Evolutionary conservation across 2,329 filamentous ascomycete genomes (phyloP).

Genomic region (Curvularia sp.): DNA sequence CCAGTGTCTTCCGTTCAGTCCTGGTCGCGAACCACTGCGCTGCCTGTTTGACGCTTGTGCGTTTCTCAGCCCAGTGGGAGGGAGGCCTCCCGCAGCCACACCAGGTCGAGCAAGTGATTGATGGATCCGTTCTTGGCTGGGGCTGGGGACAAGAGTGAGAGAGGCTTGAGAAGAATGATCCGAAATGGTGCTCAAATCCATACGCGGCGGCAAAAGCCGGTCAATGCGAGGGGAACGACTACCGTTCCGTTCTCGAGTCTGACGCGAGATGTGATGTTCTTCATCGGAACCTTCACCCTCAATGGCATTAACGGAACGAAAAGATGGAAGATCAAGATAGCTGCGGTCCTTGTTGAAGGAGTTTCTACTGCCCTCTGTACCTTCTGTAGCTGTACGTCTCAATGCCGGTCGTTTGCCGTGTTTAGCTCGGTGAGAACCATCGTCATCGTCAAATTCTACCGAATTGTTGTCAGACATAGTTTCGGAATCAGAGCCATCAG

Average conservation of each 20-base stretch:
- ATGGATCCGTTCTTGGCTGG: slow-evolving; percentile 40
- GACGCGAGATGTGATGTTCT: slow-evolving; percentile 53
- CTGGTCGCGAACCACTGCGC: slow-evolving; percentile 45
- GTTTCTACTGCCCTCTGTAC: slow-evolving; percentile 30
- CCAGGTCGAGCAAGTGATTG: slow-evolving; percentile 45
- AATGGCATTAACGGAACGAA: slow-evolving; percentile 40
- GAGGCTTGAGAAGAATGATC: slow-evolving; percentile 30
- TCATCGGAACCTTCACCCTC: slow-evolving; percentile 31
- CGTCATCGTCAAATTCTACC: slow-evolving; percentile 40
- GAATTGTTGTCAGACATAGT: slow-evolving; percentile 57
- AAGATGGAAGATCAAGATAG: slow-evolving; percentile 48
- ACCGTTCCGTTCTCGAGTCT: slow-evolving; percentile 48
- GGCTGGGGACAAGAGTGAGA: slow-evolving; percentile 33
- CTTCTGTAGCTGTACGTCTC: slow-evolving; percentile 42
- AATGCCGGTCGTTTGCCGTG: slow-evolving; percentile 33
- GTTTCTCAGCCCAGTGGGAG: slow-evolving; percentile 41
- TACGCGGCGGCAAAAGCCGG: slow-evolving; percentile 58
- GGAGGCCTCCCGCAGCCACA: slow-evolving; percentile 36
- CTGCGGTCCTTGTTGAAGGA: slow-evolving; percentile 38
- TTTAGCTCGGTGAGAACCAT: slow-evolving; percentile 26
- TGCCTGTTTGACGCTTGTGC: slow-evolving; percentile 19
- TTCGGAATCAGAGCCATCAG: slow-evolving; percentile 55
- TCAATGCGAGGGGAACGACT: slow-evolving; percentile 55
- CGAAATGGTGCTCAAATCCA: slow-evolving; percentile 53
- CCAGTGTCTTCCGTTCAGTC: slow-evolving; percentile 60